These are phyloP conservation scores for Salvia hispanica DNA, from an alignment of 257 asterid genomes.

Conservation along the genomic window DNA sequence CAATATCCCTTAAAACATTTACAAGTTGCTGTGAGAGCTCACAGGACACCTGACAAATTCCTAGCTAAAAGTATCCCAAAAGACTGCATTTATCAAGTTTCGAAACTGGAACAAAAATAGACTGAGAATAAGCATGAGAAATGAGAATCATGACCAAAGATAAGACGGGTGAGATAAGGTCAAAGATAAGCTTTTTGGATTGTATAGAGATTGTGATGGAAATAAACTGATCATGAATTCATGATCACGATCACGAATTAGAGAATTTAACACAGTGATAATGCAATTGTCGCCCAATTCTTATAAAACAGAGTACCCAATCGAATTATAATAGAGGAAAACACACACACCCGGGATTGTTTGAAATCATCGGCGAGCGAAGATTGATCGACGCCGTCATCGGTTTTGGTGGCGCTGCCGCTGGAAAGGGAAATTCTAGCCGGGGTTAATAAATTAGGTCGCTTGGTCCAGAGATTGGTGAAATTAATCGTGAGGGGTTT, in stretches of 20 bases:
- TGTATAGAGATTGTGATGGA: no score
- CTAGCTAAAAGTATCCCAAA: not conserved
- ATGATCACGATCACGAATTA: no score
- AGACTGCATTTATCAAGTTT: not conserved
- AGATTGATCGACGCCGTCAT: conserved; percentile 48
- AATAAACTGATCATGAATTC: not conserved
- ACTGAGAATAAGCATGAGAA: not conserved
- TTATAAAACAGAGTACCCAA: not conserved
- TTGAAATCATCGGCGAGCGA: conserved; percentile 44
- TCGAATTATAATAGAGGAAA: not conserved
- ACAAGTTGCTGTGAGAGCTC: not conserved
- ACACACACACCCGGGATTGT: conserved; percentile 66
- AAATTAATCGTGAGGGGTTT: conserved; percentile 38
- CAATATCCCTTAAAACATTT: no score
- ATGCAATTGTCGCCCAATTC: no score
- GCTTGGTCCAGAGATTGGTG: conserved; percentile 41
- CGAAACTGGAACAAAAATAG: not conserved
- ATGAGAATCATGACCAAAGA: not conserved
- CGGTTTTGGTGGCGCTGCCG: conserved; percentile 46
- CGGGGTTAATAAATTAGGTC: conserved; percentile 38
- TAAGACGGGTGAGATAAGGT: not conserved
- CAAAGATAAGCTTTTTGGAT: not conserved
- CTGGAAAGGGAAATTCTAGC: conserved; percentile 65
- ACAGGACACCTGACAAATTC: not conserved
- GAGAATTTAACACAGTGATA: no score